phyloP scores from a whole-genome alignment of 768 basidiomycete species.

The Suillus paluster region DNA sequence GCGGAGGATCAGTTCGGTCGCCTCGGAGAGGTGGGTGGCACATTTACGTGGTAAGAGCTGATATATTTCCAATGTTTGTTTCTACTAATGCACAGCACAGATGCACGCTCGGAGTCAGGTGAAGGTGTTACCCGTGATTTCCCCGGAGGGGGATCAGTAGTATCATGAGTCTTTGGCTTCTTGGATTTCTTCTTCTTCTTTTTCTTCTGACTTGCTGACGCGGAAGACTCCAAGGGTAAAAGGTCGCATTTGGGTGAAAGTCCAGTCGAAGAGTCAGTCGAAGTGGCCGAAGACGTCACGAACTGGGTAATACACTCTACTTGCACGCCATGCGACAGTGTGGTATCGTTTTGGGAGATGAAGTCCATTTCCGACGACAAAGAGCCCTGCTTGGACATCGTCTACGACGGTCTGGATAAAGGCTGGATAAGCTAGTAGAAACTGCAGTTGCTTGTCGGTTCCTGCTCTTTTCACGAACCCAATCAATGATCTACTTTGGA shows the following conservation, averaged over 20 bases:
- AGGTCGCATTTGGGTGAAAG: conserved; percentile 24
- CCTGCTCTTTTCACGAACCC: neutral
- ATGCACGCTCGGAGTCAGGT: conserved; percentile 53
- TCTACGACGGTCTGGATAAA: conserved; percentile 1
- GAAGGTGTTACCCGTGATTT: conserved; percentile 38
- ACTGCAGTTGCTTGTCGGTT: neutral
- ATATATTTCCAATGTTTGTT: conserved; percentile 97
- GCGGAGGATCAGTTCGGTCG: conserved; percentile 1
- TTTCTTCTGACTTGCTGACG: conserved; percentile 53
- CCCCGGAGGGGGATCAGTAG: conserved; percentile 27
- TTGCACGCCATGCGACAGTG: neutral
- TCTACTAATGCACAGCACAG: conserved; percentile 83
- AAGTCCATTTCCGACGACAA: neutral
- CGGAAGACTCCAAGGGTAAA: conserved; percentile 25
- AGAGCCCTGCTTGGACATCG: neutral
- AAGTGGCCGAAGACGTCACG: conserved; percentile 21
- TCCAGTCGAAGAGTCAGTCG: conserved; percentile 26
- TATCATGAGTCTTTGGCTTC: conserved; percentile 53
- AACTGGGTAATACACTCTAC: conserved; percentile 6
- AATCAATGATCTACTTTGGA: conserved; percentile 1
- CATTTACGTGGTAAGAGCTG: conserved; percentile 85
- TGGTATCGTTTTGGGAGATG: neutral
- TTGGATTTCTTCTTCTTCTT: conserved; percentile 72
- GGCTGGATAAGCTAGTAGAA: neutral
- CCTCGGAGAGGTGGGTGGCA: conserved; percentile 4